Evolutionary conservation across 2,329 filamentous ascomycete genomes (phyloP).

Genomic region (Zymoseptoria pseudotritici): DNA sequence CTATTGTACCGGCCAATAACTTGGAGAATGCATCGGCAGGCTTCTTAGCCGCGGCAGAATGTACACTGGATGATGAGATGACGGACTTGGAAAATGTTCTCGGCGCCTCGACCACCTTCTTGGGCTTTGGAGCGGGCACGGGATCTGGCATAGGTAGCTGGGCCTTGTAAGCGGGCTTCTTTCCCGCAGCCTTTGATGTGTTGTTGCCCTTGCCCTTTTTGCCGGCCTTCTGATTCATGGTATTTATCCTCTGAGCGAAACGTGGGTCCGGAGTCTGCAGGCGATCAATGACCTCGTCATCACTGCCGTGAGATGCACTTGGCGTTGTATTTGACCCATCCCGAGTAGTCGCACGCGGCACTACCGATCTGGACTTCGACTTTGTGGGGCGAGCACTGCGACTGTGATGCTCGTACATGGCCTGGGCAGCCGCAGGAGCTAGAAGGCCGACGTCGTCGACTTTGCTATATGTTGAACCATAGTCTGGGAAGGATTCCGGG

Average conservation of each 20-base stretch:
- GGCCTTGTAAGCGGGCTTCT: constrained; percentile 3
- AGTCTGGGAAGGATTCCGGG: neutral
- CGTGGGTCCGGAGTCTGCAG: constrained; percentile 3
- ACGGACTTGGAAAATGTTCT: neutral
- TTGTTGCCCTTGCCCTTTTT: constrained; percentile 7
- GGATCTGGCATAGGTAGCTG: constrained; percentile 8
- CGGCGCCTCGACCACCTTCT: neutral
- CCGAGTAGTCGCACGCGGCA: neutral
- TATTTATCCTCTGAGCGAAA: constrained; percentile 7
- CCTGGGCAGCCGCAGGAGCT: neutral
- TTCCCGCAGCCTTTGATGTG: constrained; percentile 1
- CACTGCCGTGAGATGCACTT: neutral
- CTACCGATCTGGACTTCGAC: neutral
- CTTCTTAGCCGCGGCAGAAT: constrained; percentile 3
- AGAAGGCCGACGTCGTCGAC: constrained; percentile 11
- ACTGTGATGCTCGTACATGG: neutral
- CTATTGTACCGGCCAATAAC: neutral
- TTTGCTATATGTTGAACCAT: constrained; percentile 4
- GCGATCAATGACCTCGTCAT: constrained; percentile 8
- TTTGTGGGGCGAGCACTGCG: neutral
- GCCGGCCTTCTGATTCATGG: constrained; percentile 13
- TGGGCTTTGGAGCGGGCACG: constrained; percentile 3
- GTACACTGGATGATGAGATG: neutral
- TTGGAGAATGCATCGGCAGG: constrained; percentile 9
- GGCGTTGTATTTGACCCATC: neutral